phyloP scores from a whole-genome alignment of 2,329 filamentous ascomycete species.

The Aspergillus jensenii region DNA sequence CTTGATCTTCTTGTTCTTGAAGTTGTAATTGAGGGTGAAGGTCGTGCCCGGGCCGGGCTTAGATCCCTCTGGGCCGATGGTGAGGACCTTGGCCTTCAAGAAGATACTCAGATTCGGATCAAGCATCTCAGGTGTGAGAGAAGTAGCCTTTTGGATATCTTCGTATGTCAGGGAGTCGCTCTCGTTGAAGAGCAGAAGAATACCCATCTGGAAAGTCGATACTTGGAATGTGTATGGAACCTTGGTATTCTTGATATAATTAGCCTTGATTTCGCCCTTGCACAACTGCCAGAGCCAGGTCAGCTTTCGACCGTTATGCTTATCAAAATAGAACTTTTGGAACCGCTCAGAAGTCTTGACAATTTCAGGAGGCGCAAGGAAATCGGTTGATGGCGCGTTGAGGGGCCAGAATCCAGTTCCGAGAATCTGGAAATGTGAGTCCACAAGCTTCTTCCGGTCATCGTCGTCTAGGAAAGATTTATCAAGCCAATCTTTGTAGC shows the following conservation, averaged over 20 bases:
- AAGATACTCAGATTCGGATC: constrained; percentile 85
- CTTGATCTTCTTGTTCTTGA: constrained; percentile 98
- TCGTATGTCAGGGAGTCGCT: constrained; percentile 81
- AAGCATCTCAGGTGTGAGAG: constrained; percentile 75
- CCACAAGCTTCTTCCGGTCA: constrained; percentile 68
- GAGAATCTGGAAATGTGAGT: constrained; percentile 88
- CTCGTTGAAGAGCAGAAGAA: constrained; percentile 92
- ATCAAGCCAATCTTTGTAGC: constrained; percentile 77
- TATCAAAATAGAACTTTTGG: constrained; percentile 86
- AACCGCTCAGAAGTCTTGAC: constrained; percentile 87
- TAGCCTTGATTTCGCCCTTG: constrained; percentile 94
- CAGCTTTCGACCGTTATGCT: constrained; percentile 93
- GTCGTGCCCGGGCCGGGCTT: constrained; percentile 76
- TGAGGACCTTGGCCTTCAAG: constrained; percentile 87
- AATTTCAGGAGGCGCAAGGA: constrained; percentile 82
- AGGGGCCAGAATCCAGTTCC: constrained; percentile 98
- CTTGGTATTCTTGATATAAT: constrained; percentile 86
- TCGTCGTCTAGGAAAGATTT: constrained; percentile 62
- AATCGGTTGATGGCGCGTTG: constrained; percentile 80
- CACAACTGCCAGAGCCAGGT: constrained; percentile 98
- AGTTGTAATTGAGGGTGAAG: constrained; percentile 86
- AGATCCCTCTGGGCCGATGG: constrained; percentile 67
- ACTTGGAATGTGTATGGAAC: constrained; percentile 96
- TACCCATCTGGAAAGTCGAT: constrained; percentile 96
- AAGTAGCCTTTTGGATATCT: constrained; percentile 79